These are phyloP conservation scores for Phytophthora uliginosa DNA, from an alignment of 352 stramenopile genomes.

Conservation along the genomic window DNA sequence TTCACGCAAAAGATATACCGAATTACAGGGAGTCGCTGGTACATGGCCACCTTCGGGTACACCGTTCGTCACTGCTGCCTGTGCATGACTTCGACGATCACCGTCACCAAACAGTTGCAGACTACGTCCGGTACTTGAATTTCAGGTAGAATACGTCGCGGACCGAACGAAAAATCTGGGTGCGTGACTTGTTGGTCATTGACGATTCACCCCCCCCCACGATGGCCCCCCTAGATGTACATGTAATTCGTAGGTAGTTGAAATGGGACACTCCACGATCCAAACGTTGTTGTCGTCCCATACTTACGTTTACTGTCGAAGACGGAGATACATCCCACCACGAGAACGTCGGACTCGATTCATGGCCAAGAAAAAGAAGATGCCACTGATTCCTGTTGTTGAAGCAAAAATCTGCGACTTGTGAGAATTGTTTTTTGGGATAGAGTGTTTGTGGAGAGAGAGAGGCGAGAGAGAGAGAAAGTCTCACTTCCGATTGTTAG, in stretches of 20 bases:
- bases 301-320: background rate
- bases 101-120: background rate
- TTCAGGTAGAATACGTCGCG: too few species aligned
- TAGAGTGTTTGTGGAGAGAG: slow-evolving; percentile 12
- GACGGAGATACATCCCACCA: background rate
- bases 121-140: background rate
- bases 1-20: background rate
- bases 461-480: slow-evolving; percentile 8
- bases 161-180: too few species aligned
- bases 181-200: too few species aligned
- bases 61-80: background rate
- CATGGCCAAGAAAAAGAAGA: too few species aligned
- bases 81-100: background rate
- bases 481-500: background rate
- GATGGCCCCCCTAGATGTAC: background rate
- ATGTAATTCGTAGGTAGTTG: background rate
- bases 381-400: too few species aligned
- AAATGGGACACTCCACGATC: background rate
- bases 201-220: too few species aligned
- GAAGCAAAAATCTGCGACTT: background rate
- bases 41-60: too few species aligned
- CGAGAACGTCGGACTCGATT: too few species aligned
- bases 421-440: background rate
- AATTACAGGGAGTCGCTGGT: background rate
- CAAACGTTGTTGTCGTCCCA: background rate